Base-by-base conservation (phyloP, 2,329 filamentous ascomycete species). In the Verticillium nonalfalfae region DNA sequence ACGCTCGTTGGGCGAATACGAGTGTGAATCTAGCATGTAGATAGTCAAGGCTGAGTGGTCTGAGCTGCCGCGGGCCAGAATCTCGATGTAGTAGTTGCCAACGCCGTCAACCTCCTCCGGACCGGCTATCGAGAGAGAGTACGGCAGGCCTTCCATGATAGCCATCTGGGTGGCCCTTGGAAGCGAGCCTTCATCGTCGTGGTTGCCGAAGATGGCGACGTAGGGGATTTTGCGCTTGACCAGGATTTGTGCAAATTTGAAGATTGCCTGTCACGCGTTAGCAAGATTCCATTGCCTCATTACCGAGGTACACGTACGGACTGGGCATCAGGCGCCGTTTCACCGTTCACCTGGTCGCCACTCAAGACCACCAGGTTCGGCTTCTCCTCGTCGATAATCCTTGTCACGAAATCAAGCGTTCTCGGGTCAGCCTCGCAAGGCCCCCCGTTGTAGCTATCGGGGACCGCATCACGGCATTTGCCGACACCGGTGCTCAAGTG, bases 291-390 rank as follows among this genome's bases (percentile, higher is more conserved):
- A 58, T 7, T 36, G 7, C 52, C 18, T 34, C 18, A 18, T 1
- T 26, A 34, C 13, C 26, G 10, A 7, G 54, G 15, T 15, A 34
- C 57, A 73, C 84, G 69, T 77, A 90, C 88, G 63, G 89, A 95
- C 72, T 97, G 93, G 10, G 91, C 90, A 78, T 99, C 95, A 11
- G 90, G 92, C 1, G 95, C 88, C 0, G 92, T 93, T 60, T 96
- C 94, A 58, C 95, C 95, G 68, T 99, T 98, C 62, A 98, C 89
- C 74, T 98, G 93, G 71, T 99, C 95, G 57, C 95, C 95, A 66
- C 90, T 95, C 54, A 99, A 79, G 4, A 99, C 87, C 2, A 98
- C 91, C 66, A 99, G 78, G 70, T 99, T 93, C 0, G 95, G 95
- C 73, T 91, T 93, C 78, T 99, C 95, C 59, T 97, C 90, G 66